Evolutionary conservation across 2,329 filamentous ascomycete species (phyloP).

Genomic region (Tolypocladium inflatum): DNA sequence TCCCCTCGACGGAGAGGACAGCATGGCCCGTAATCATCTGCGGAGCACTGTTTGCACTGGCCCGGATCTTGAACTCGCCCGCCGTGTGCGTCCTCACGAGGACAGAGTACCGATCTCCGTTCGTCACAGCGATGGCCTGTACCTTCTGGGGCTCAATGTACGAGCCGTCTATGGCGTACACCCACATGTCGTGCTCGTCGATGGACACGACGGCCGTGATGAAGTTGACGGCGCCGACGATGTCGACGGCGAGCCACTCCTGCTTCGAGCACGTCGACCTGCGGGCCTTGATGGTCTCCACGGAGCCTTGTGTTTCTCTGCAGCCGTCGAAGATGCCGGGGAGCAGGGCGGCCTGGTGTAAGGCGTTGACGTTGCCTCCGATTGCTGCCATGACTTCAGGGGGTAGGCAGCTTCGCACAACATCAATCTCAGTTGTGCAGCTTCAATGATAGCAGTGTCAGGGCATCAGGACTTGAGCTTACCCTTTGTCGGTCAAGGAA

Average conservation of each 20-base stretch:
- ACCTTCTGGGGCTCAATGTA: constrained; percentile 43
- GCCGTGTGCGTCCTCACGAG: constrained; percentile 22
- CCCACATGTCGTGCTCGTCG: constrained; percentile 42
- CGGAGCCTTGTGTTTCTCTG: constrained; percentile 30
- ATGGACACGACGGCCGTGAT: constrained; percentile 35
- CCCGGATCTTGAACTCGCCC: constrained; percentile 45
- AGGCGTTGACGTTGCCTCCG: constrained; percentile 14
- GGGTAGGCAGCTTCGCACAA: constrained; percentile 22
- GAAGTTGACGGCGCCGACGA: constrained; percentile 43
- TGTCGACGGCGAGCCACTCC: constrained; percentile 42
- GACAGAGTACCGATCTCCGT: constrained; percentile 43
- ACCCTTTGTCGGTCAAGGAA: constrained; percentile 32
- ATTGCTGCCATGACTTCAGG: constrained; percentile 29
- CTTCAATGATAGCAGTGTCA: too few species aligned
- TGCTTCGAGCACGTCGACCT: not conserved
- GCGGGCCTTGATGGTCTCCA: constrained; percentile 29
- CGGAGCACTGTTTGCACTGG: constrained; percentile 35
- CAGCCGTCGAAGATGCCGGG: constrained; percentile 35
- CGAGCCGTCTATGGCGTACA: constrained; percentile 44
- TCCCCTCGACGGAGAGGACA: constrained; percentile 26
- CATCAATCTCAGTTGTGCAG: too few species aligned
- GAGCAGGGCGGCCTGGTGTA: constrained; percentile 25
- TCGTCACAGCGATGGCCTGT: constrained; percentile 35
- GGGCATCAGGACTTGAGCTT: constrained; percentile 1
- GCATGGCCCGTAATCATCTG: constrained; percentile 48